These are phyloP conservation scores for Verticillium dahliae DNA, from an alignment of 2,329 filamentous ascomycete species.

Conservation along the genomic window DNA sequence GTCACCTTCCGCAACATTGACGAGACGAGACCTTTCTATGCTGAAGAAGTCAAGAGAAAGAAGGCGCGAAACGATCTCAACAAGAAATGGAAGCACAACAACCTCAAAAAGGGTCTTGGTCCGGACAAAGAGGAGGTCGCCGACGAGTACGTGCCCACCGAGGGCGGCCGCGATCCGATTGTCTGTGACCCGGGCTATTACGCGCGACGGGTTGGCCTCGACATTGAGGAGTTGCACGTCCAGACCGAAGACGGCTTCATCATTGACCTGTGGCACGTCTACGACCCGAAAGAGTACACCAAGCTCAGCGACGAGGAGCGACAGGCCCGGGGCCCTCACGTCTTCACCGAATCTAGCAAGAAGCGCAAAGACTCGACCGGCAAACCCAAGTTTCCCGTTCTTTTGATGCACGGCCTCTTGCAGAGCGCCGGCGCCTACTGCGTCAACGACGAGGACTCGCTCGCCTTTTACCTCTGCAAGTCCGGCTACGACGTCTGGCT, in stretches of 20 bases:
- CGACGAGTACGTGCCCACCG: conserved; percentile 63
- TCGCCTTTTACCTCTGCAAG: conserved; percentile 90
- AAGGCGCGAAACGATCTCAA: conserved; percentile 51
- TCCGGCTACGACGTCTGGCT: conserved; percentile 93
- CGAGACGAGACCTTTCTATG: conserved; percentile 57
- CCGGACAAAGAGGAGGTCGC: conserved; percentile 35
- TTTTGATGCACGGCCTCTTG: conserved; percentile 82
- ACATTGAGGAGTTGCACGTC: conserved; percentile 75
- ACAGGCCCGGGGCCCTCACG: conserved; percentile 49
- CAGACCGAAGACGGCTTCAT: conserved; percentile 94
- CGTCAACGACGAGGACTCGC: conserved; percentile 79
- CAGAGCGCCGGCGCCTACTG: conserved; percentile 88
- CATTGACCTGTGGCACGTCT: conserved; percentile 83
- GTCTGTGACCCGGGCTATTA: conserved; percentile 80
- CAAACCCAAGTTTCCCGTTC: conserved; percentile 68
- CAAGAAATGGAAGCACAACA: conserved; percentile 53
- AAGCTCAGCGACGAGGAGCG: conserved; percentile 42
- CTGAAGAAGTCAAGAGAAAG: conserved; percentile 61
- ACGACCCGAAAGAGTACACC: conserved; percentile 56
- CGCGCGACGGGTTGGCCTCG: conserved; percentile 77
- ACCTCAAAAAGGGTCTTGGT: conserved; percentile 24
- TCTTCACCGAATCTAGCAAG: conserved; percentile 45
- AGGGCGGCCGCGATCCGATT: conserved; percentile 74
- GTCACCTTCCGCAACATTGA: conserved; percentile 56
- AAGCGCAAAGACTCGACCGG: conserved; percentile 27